A percentile compares a stretch with the other conserved stretches of the same genome.
These are phyloP conservation scores for Macrophomina tecta DNA, from an alignment of 2,329 filamentous ascomycete genomes.

Conservation along the genomic window DNA sequence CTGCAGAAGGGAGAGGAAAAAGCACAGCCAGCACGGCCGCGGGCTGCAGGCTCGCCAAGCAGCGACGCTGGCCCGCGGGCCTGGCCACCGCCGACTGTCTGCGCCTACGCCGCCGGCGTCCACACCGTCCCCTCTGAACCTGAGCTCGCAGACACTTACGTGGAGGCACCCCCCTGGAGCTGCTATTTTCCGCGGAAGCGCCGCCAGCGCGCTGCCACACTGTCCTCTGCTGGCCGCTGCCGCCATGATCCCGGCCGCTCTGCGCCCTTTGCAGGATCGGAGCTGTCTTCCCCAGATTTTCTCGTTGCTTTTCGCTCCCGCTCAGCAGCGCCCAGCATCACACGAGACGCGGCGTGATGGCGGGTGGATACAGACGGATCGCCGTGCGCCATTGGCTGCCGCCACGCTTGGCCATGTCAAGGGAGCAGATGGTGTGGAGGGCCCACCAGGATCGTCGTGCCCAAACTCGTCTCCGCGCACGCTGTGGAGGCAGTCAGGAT, in stretches of 20 bases:
- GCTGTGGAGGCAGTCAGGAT: constrained; percentile 22
- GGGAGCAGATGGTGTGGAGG: constrained; percentile 13
- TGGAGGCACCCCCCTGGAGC: neutral
- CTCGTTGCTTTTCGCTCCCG: constrained; percentile 26
- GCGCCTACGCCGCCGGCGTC: neutral
- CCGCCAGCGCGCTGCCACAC: constrained; percentile 15
- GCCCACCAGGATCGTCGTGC: constrained; percentile 24
- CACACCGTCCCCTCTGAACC: neutral
- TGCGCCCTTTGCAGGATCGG: constrained; percentile 21
- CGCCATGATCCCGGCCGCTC: constrained; percentile 5
- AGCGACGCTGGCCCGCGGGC: constrained; percentile 4
- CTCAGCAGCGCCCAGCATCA: constrained; percentile 16
- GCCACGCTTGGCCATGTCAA: constrained; percentile 24
- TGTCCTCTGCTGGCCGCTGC: neutral
- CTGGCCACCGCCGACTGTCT: neutral
- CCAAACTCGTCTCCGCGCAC: constrained; percentile 23
- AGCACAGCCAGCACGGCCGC: neutral
- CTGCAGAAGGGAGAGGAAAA: neutral
- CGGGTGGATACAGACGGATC: constrained; percentile 19
- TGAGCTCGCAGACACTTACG: neutral
- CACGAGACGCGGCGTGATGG: constrained; percentile 25
- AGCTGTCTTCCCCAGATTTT: constrained; percentile 24
- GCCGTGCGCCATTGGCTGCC: constrained; percentile 12
- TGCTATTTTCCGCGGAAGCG: constrained; percentile 20
- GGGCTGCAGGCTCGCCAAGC: constrained; percentile 7